phyloP scores from a whole-genome alignment of 106 monocot species.

The Phalaenopsis equestris region DNA sequence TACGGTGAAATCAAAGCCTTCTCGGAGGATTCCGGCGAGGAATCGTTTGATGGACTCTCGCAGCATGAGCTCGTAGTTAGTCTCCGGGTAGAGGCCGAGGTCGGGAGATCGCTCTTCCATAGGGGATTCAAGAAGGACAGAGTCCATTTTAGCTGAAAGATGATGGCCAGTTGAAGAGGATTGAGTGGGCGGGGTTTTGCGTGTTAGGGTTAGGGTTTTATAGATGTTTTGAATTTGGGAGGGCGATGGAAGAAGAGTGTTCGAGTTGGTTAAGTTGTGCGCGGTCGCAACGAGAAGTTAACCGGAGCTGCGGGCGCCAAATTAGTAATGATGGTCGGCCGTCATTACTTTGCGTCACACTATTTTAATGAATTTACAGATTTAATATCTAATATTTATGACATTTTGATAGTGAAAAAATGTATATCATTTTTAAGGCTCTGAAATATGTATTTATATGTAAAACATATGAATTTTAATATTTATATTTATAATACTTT shows the following conservation, averaged over 20 bases:
- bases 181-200: slow-evolving; percentile 5
- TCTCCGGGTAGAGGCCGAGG: slow-evolving; percentile 3
- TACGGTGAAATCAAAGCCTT: slow-evolving; percentile 45
- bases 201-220: slow-evolving; percentile 23
- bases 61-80: slow-evolving; percentile 44
- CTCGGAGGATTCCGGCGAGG: slow-evolving; percentile 29
- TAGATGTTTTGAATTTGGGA: slow-evolving; percentile 4
- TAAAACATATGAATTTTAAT: too few species aligned
- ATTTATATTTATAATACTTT: too few species aligned
- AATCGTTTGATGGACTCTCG: slow-evolving; percentile 65
- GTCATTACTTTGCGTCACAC: too few species aligned
- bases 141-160: slow-evolving; percentile 25
- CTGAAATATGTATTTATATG: too few species aligned
- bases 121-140: slow-evolving; percentile 50
- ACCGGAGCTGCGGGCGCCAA: not conserved
- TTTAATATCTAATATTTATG: too few species aligned
- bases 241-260: not conserved
- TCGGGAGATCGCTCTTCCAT: slow-evolving; percentile 9
- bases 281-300: not conserved
- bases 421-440: too few species aligned
- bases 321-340: too few species aligned
- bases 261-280: not conserved
- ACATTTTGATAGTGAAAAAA: too few species aligned
- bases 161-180: not conserved
- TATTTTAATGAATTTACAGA: too few species aligned